A percentile compares a stretch with the other conserved stretches of the same genome.
Conservation (phyloP, 2,329 filamentous ascomycete species). For the Fusarium sp. region DNA sequence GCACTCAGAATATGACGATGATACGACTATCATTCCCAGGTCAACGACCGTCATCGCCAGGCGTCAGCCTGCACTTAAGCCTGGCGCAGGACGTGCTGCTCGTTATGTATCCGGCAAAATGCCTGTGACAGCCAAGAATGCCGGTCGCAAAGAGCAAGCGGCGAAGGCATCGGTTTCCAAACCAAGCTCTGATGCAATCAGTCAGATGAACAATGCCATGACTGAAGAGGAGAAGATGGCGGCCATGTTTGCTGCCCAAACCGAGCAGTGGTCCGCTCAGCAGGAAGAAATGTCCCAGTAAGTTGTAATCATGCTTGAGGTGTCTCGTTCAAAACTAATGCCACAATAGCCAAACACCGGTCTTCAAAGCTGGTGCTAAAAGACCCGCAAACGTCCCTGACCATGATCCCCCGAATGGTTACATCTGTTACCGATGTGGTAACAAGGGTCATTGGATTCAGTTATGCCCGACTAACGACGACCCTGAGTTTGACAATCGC, state of each 20-base stretch:
- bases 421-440: conserved; percentile 95
- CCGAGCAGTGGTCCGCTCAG: conserved; percentile 91
- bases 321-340: conserved; percentile 48
- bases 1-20: conserved; percentile 88
- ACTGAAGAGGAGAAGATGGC: conserved; percentile 95
- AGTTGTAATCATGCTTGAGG: conserved; percentile 46
- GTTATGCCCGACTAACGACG: conserved; percentile 96
- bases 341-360: conserved; percentile 66
- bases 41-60: conserved; percentile 94
- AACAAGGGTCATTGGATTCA: conserved; percentile 99
- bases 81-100: conserved; percentile 88
- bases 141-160: conserved; percentile 71
- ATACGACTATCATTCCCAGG: conserved; percentile 95
- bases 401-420: conserved; percentile 91
- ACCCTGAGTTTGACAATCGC: conserved; percentile 93
- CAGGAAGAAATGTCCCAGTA: conserved; percentile 92
- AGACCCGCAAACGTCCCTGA: conserved; percentile 82
- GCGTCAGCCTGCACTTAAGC: conserved; percentile 83
- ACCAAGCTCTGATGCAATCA: conserved; percentile 66
- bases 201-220: conserved; percentile 79
- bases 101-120: conserved; percentile 97
- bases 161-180: conserved; percentile 69
- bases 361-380: conserved; percentile 71
- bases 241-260: conserved; percentile 90
- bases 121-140: conserved; percentile 87